Evolutionary conservation across 805 yeast species (phyloP).

Genomic region (Cyberlindnera japonica): DNA sequence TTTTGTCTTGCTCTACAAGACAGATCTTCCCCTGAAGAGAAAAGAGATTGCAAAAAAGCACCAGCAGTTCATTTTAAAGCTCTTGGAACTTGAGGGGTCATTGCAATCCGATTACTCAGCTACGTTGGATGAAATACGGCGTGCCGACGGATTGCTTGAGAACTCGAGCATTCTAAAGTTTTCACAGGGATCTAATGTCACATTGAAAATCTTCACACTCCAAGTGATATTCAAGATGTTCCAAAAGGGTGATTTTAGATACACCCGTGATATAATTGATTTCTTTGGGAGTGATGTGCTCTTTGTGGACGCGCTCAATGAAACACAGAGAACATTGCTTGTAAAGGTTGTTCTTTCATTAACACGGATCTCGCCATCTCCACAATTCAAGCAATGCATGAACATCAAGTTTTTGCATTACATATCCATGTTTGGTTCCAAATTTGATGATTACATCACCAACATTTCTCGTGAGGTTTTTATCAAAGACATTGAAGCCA

Average conservation of each 20-base stretch:
- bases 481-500: constrained; percentile 6
- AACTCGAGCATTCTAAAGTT: neutral
- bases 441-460: constrained; percentile 19
- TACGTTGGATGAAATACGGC: constrained; percentile 9
- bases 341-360: constrained; percentile 21
- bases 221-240: constrained; percentile 24
- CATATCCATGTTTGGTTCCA: constrained; percentile 14
- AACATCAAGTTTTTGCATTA: constrained; percentile 23
- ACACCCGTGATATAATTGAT: constrained; percentile 3
- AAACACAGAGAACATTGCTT: constrained; percentile 15
- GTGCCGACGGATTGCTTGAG: neutral
- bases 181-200: constrained; percentile 1
- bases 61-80: constrained; percentile 20
- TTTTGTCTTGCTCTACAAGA: constrained; percentile 22
- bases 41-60: constrained; percentile 18
- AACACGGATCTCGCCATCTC: constrained; percentile 15
- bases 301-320: constrained; percentile 3
- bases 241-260: constrained; percentile 14
- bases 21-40: constrained; percentile 8
- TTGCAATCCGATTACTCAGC: constrained; percentile 8
- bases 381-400: constrained; percentile 20
- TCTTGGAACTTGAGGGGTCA: constrained; percentile 22
- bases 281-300: constrained; percentile 16
- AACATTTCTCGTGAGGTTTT: constrained; percentile 14
- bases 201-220: constrained; percentile 19